Evolutionary conservation across 2,329 filamentous ascomycete genomes (phyloP), one percentile per base, ranked within the genome.

Genomic region (Trichothecium sympodiale): DNA sequence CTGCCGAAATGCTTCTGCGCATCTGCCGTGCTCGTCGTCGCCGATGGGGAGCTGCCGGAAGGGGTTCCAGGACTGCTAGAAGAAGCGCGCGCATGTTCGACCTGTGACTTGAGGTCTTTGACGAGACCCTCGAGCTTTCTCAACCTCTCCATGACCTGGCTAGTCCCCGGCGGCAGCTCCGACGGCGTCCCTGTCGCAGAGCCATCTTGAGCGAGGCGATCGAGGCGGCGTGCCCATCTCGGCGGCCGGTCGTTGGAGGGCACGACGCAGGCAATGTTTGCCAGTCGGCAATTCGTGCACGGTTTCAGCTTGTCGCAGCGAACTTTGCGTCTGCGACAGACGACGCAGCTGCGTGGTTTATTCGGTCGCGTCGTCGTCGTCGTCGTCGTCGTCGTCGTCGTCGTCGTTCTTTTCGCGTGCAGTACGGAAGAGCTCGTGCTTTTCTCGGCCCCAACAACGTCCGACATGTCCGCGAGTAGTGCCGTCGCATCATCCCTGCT

Each of bases 241-340:
- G 70, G 70, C 0, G 66, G 62, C 2, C 63, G 64, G 38, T 73
- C 64, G 29, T 52, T 50, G 2, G 67, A 61, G 0, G 70, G 69
- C 13, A 67, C 54, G 17, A 72, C 53, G 41, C 71, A 76, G 8
- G 62, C 54, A 29, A 74, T 71, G 34, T 64, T 61, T 9, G 64
- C 70, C 4, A 64, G 61, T 8, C 64, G 65, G 45, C 71, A 76
- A 43, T 74, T 74, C 4, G 70, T 67, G 43, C 72, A 76, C 2
- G 71, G 71, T 4, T 63, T 65, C 30, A 56, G 51, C 49, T 73
- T 74, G 47, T 75, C 67, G 49, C 72, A 77, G 31, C 69, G 67
- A 4, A 76, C 71, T 43, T 75, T 75, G 31, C 71, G 69, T 25
- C 52, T 57, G 30, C 71, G 61, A 41, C 71, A 76, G 4, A 64